These are phyloP conservation scores for Chenopodium formosanum DNA, from an alignment of 148 eudicot species.

Conservation along the genomic window DNA sequence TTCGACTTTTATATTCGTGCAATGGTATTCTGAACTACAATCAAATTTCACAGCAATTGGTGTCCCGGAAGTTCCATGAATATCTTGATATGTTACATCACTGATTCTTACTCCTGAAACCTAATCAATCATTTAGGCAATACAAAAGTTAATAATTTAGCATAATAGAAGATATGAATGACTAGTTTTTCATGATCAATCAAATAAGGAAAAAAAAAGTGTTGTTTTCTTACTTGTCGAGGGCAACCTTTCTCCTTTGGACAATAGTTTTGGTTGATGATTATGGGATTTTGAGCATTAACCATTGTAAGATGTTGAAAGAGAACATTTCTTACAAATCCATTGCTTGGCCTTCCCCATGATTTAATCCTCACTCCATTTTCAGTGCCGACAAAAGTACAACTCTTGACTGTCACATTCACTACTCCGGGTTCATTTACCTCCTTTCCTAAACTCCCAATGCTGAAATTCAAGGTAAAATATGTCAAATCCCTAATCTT, in stretches of 20 bases:
- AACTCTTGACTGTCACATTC: constrained; percentile 45
- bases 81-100: constrained; percentile 43
- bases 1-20: constrained; percentile 32
- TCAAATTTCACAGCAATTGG: constrained; percentile 47
- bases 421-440: constrained; percentile 47
- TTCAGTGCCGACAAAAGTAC: constrained; percentile 38
- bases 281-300: constrained; percentile 47
- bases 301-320: constrained; percentile 43
- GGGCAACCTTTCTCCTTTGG: constrained; percentile 42
- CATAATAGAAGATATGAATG: no score
- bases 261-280: constrained; percentile 64
- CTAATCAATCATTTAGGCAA: neutral
- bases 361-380: constrained; percentile 69
- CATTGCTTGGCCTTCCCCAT: constrained; percentile 59
- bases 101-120: constrained; percentile 44
- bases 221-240: constrained; percentile 30
- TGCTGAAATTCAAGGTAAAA: constrained; percentile 28
- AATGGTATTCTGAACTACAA: constrained; percentile 44
- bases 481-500: neutral
- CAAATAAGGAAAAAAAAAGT: no score
- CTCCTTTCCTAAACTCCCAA: constrained; percentile 57
- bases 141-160: no score
- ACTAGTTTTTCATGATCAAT: no score
- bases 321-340: constrained; percentile 43
- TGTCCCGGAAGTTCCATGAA: constrained; percentile 54